Evolutionary conservation across 139 green algal species (phyloP).

Genomic region (Chlorella ohadii): DNA sequence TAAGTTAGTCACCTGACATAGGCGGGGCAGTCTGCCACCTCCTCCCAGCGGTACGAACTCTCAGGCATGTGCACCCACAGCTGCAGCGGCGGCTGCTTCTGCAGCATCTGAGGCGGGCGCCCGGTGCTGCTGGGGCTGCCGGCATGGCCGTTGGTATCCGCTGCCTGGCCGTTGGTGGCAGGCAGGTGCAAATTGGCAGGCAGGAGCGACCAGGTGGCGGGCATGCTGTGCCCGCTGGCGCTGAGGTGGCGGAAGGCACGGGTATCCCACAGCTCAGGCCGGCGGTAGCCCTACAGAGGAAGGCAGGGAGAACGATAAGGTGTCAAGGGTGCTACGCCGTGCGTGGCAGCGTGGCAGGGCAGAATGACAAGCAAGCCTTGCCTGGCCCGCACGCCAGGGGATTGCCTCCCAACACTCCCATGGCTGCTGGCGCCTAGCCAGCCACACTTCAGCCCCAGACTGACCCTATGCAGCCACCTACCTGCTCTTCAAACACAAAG

Average conservation of each 20-base stretch:
- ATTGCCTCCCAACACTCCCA: too few species aligned
- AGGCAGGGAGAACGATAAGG: neutral
- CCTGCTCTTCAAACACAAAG: constrained; percentile 48
- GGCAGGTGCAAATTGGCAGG: neutral
- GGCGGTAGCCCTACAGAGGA: constrained; percentile 48
- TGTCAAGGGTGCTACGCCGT: too few species aligned
- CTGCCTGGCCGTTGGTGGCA: neutral
- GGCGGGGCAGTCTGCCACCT: constrained; percentile 37
- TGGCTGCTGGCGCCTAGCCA: too few species aligned
- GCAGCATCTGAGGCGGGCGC: neutral
- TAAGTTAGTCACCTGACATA: constrained; percentile 16
- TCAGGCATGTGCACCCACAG: constrained; percentile 58
- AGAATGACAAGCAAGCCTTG: too few species aligned
- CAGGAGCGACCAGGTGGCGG: constrained; percentile 58
- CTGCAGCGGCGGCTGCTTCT: neutral
- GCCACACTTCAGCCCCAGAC: too few species aligned
- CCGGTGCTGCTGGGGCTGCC: too few species aligned
- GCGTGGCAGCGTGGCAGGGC: too few species aligned
- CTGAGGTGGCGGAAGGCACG: constrained; percentile 43
- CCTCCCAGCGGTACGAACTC: constrained; percentile 28
- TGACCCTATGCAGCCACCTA: neutral
- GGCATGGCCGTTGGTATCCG: too few species aligned
- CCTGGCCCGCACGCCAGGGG: too few species aligned
- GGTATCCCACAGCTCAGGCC: constrained; percentile 50
- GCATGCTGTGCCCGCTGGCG: constrained; percentile 35